phyloP scores from a whole-genome alignment of 202 grass and related monocot genomes.

The Schoenoplectus tabernaemontani region DNA sequence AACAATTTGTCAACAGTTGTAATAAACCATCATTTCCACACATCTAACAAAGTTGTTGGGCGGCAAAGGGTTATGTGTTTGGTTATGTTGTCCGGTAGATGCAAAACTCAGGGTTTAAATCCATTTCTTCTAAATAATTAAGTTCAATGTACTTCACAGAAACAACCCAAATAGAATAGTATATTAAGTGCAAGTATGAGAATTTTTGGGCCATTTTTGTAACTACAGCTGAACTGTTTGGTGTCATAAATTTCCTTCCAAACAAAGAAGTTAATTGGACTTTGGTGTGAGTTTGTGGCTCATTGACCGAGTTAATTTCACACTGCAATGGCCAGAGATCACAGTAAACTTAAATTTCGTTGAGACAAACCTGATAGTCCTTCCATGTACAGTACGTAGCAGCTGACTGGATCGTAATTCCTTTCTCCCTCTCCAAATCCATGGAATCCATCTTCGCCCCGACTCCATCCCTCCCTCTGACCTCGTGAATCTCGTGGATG shows the following conservation, averaged over 20 bases:
- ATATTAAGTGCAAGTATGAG: not conserved
- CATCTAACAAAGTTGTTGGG: not conserved
- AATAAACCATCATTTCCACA: not conserved
- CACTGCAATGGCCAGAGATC: not conserved
- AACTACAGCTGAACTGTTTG: not conserved
- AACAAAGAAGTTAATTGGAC: not conserved
- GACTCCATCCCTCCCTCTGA: slow-evolving; percentile 77
- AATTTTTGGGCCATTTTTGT: not conserved
- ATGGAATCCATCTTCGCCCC: slow-evolving; percentile 98
- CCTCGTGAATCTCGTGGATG: slow-evolving; percentile 98
- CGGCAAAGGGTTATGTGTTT: not conserved
- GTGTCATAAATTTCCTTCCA: not conserved
- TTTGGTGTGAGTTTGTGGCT: not conserved
- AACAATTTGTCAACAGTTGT: not conserved
- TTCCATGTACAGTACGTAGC: slow-evolving; percentile 98
- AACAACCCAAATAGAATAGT: not conserved
- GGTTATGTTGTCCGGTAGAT: not conserved
- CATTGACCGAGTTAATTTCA: not conserved
- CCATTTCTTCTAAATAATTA: not conserved
- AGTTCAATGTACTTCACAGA: not conserved
- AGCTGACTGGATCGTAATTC: slow-evolving; percentile 95
- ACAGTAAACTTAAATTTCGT: not conserved
- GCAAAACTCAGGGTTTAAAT: not conserved
- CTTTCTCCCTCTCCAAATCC: slow-evolving; percentile 95
- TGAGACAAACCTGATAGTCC: slow-evolving; percentile 50